phyloP scores from a whole-genome alignment of 805 yeast genomes.

The Cyberlindnera suaveolens region DNA sequence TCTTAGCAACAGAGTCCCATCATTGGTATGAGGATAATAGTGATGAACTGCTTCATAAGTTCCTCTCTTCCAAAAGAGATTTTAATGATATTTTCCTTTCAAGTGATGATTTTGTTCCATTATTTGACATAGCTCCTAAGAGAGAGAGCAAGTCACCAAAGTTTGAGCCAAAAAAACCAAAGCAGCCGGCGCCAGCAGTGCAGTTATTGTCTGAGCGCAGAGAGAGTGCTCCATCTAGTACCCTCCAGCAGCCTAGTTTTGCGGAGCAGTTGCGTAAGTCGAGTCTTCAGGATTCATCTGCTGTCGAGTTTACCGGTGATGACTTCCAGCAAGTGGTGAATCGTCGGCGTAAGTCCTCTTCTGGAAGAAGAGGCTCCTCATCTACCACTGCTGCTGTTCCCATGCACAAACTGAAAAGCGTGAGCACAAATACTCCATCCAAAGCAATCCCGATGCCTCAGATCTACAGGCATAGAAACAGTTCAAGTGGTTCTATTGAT shows the following conservation, averaged over 20 bases:
- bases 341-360: conserved; percentile 27
- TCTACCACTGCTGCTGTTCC: not conserved
- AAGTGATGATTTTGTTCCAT: conserved; percentile 29
- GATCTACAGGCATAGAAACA: not conserved
- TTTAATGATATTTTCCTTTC: conserved; percentile 39
- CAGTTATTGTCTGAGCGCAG: conserved; percentile 5
- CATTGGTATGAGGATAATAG: conserved; percentile 28
- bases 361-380: conserved; percentile 16
- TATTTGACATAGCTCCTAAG: conserved; percentile 25
- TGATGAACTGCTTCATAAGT: conserved; percentile 26
- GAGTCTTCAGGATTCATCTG: conserved; percentile 16
- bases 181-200: conserved; percentile 3
- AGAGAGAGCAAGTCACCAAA: conserved; percentile 15
- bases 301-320: conserved; percentile 24
- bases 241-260: conserved; percentile 2
- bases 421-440: conserved; percentile 3
- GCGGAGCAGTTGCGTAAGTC: conserved; percentile 3
- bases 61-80: conserved; percentile 27
- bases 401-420: not conserved
- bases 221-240: conserved; percentile 2
- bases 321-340: conserved; percentile 30
- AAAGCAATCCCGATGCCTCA: not conserved
- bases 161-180: conserved; percentile 8
- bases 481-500: not conserved
- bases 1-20: conserved; percentile 3